Conservation (phyloP, 352 stramenopile species). For the Pythium phragmitis region DNA sequence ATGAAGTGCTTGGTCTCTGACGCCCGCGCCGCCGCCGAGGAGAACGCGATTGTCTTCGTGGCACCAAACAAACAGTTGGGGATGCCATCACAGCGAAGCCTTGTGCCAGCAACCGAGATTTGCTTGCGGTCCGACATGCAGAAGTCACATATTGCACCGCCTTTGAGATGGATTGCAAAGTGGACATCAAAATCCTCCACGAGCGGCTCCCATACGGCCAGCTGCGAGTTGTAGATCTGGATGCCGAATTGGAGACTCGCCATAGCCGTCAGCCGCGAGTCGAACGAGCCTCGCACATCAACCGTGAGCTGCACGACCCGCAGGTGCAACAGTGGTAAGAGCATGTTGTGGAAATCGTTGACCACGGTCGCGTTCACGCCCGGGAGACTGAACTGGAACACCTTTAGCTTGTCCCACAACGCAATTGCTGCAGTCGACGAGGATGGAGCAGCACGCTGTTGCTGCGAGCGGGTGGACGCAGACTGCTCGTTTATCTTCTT, state of each 20-base stretch:
- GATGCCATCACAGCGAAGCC: conserved; percentile 63
- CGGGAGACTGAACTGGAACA: conserved; percentile 72
- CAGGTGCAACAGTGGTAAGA: conserved; percentile 78
- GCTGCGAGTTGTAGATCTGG: conserved; percentile 85
- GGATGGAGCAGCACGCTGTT: conserved; percentile 1
- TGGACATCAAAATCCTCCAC: conserved; percentile 86
- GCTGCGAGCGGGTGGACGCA: conserved; percentile 6
- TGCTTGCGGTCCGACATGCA: conserved; percentile 75
- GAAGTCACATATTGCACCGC: conserved; percentile 73
- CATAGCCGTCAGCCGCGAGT: conserved; percentile 62
- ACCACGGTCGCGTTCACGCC: conserved; percentile 80
- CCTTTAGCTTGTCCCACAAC: conserved; percentile 60
- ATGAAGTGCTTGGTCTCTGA: conserved; percentile 86
- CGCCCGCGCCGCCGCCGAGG: conserved; percentile 54
- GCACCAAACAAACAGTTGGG: conserved; percentile 71
- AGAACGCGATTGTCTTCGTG: conserved; percentile 66
- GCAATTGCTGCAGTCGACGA: conserved; percentile 21
- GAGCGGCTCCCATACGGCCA: conserved; percentile 83
- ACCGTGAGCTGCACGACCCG: conserved; percentile 64
- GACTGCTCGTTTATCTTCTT: conserved; percentile 5
- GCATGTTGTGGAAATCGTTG: conserved; percentile 89
- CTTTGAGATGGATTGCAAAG: conserved; percentile 61
- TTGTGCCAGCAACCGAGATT: conserved; percentile 53
- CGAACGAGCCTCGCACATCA: conserved; percentile 60
- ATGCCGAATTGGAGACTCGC: conserved; percentile 65